phyloP scores from a whole-genome alignment of 2,329 filamentous ascomycete species.

The Amesomyces nigricolor region DNA sequence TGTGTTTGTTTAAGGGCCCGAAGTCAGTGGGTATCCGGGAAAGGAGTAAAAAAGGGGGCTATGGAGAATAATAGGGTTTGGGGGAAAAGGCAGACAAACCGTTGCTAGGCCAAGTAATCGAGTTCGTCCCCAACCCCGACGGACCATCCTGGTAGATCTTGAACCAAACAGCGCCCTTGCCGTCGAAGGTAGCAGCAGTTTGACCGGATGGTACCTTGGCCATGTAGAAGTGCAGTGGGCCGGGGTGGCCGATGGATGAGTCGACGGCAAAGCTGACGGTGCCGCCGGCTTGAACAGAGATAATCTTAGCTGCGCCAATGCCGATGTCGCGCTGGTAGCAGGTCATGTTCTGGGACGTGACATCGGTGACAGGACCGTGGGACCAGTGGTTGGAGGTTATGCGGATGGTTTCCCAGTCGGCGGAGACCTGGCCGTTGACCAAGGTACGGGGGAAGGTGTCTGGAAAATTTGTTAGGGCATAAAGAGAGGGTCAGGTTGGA shows the following conservation, averaged over 20 bases:
- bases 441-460: constrained; percentile 25
- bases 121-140: constrained; percentile 27
- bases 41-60: neutral
- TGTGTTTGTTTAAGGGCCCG: neutral
- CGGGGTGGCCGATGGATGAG: constrained; percentile 36
- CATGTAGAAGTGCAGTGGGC: constrained; percentile 38
- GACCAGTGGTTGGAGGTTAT: constrained; percentile 41
- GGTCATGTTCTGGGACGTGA: constrained; percentile 36
- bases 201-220: constrained; percentile 36
- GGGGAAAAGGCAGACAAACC: constrained; percentile 23
- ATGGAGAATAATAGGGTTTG: neutral
- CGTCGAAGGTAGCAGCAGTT: constrained; percentile 35
- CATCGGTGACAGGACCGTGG: constrained; percentile 38
- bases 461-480: constrained; percentile 11
- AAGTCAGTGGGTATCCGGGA: neutral
- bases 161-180: constrained; percentile 38
- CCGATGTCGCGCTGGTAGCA: constrained; percentile 36
- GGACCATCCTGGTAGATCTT: constrained; percentile 40
- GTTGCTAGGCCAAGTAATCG: constrained; percentile 36
- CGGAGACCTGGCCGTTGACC: constrained; percentile 17
- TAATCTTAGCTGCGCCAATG: constrained; percentile 32
- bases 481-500: neutral
- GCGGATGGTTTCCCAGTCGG: constrained; percentile 35
- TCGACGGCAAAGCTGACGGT: constrained; percentile 37
- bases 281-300: constrained; percentile 35